These are phyloP conservation scores for Talaromyces borbonicus DNA, from an alignment of 495 filamentous ascomycete genomes.

Conservation along the genomic window DNA sequence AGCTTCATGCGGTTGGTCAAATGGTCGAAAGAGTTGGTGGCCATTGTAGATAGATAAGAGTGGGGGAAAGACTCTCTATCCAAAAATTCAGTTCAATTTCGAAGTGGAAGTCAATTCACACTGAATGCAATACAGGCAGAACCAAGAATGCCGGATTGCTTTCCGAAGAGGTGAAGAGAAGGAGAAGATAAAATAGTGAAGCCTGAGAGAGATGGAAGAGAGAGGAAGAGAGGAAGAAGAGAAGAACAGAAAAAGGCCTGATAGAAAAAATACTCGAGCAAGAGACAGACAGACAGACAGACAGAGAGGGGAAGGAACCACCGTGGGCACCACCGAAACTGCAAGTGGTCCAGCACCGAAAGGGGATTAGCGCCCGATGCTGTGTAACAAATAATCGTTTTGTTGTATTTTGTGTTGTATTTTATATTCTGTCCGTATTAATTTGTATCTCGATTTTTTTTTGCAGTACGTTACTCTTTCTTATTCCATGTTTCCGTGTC, in stretches of 20 bases:
- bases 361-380: background rate
- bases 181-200: background rate
- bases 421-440: no score
- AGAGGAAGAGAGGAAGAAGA: background rate
- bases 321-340: background rate
- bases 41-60: constrained; percentile 26
- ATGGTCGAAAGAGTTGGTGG: constrained; percentile 46
- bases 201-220: background rate
- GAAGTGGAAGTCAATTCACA: background rate
- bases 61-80: background rate
- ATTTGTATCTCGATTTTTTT: no score
- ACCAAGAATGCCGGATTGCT: background rate
- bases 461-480: no score
- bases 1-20: constrained; percentile 73
- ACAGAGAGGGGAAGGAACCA: background rate
- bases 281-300: background rate
- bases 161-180: no score
- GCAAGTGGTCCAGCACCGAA: background rate
- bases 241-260: background rate
- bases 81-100: no score
- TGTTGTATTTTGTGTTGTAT: no score
- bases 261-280: background rate
- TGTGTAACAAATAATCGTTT: no score
- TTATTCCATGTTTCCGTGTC: no score
- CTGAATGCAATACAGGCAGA: no score